phyloP scores from a whole-genome alignment of 1,139 yeast genomes.

The Pichia sp. region DNA sequence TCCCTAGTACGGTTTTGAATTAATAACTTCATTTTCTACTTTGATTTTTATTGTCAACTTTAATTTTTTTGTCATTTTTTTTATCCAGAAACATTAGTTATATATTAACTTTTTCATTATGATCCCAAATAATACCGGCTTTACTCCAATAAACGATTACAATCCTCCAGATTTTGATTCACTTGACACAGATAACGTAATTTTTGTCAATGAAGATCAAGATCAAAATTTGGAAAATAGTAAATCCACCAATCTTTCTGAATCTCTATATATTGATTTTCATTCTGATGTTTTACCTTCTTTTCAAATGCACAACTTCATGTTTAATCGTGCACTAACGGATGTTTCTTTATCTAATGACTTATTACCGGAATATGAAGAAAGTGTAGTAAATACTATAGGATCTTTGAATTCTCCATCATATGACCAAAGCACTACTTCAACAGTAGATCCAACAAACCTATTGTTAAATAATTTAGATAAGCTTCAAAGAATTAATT shows the following conservation, averaged over 20 bases:
- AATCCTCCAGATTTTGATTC: neutral
- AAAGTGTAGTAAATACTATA: conserved; percentile 1
- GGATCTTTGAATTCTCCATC: neutral
- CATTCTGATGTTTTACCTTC: conserved; percentile 48
- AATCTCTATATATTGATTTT: conserved; percentile 27
- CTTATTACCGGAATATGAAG: conserved; percentile 22
- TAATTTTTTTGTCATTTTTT: neutral
- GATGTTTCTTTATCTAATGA: conserved; percentile 13
- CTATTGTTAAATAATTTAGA: conserved; percentile 32
- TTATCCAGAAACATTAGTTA: neutral
- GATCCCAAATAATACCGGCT: neutral
- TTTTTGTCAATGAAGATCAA: conserved; percentile 26
- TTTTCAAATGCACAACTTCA: conserved; percentile 55
- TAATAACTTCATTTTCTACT: too few relatives aligned
- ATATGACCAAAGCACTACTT: neutral
- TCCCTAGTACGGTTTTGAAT: neutral
- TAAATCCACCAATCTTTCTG: neutral
- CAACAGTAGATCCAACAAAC: conserved; percentile 21
- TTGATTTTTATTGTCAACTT: neutral
- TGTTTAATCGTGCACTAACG: conserved; percentile 36
- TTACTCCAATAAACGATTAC: neutral
- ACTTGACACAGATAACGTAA: neutral
- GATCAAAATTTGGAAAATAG: neutral
- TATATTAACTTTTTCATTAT: neutral
- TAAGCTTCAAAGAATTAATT: conserved; percentile 26